Evolutionary conservation across 164 flowering plant species (phyloP), one percentile per base, ranked within the genome.

Genomic region (Litsea cubeba): DNA sequence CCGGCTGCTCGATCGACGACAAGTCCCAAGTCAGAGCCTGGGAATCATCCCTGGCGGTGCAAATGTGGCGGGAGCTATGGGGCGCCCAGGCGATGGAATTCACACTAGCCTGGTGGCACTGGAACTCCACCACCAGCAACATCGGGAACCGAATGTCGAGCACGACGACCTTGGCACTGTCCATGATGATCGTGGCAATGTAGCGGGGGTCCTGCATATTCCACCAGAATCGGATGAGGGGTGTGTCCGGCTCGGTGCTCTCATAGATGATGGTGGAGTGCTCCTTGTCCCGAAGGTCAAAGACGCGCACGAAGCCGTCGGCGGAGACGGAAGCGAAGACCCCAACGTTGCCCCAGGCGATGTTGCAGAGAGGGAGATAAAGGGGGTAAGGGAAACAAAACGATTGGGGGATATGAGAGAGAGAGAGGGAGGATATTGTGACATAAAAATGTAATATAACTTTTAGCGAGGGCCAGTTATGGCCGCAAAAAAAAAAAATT

Each of bases 11-110:
- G n/a, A n/a, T n/a, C n/a, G n/a, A n/a, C n/a, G n/a, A n/a, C n/a
- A n/a, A n/a, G n/a, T n/a, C n/a, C n/a, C n/a, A n/a, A n/a, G n/a
- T n/a, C n/a, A n/a, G n/a, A n/a, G n/a, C n/a, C 87, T 91, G 97
- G 0, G 90, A 88, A 49, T 93, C 97, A 70, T 93, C 98, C 23
- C 94, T 97, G 1, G 98, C 98, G 0, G 97, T 91, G 77, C 98
- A 93, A 1, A 93, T 93, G 72, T 93, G 98, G 77, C 97, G 89
- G 6, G 93, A 88, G 63, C 95, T 90, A 71, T 93, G 98, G 0
- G 98, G 98, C 1, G 98, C 98, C 98, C 97, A 93, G 0, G 98
- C 97, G 50, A 93, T 85, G 35, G 98, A 95, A 66, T 93, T 93
- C 25, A 89, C 98, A 50, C 91, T 86, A 3, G 93, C 83, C 76